Base-by-base conservation (phyloP, 2,329 filamentous ascomycete genomes). In the Hymenoscyphus repandus region DNA sequence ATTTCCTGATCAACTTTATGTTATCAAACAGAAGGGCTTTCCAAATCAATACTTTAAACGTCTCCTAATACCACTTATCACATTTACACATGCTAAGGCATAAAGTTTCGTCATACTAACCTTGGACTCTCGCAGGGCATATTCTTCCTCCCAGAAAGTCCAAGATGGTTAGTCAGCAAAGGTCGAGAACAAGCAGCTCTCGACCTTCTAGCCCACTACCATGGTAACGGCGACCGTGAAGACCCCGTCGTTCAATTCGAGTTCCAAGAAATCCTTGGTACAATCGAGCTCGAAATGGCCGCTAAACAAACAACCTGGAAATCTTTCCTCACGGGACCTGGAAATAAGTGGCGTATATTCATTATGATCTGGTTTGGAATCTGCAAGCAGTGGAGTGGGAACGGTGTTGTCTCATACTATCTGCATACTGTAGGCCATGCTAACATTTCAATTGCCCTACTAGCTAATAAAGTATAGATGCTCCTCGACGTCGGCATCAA, bases 171-270 rank as follows among this genome's bases (percentile, higher is more conserved):
- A 58, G 68, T 54, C 5, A 49, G 48, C 37, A 73, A 74, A 52
- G 74, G 68, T 68, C 41, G 74, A 75, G 2, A 70, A 75, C 57
- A 70, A 74, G 54, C 72, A 74, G 53, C 74, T 70, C 53, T 64
- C 67, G 7, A 74, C 75, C 58, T 78, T 22, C 56, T 80, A 6
- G 66, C 69, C n/a, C 70, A 74, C 32, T 73, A 73, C 39, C 76
- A 70, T 49, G 66, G 66, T 36, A 60, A 64, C 45, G 67, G 67
- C 39, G 49, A 69, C 51, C 48, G 55, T 49, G 49, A 66, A 38
- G 65, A 69, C 42, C 61, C 64, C 36, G 62, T 71, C 13, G 67
- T 70, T 31, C 56, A 63, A 40, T 62, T 64, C 52, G 68, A 71
- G 56, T 68, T 65, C 55, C 59, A 62, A 27, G 71, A 73, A 57